These are phyloP conservation scores for Raphanus hybrid DNA, from an alignment of 441 rosid genomes.

Conservation along the genomic window DNA sequence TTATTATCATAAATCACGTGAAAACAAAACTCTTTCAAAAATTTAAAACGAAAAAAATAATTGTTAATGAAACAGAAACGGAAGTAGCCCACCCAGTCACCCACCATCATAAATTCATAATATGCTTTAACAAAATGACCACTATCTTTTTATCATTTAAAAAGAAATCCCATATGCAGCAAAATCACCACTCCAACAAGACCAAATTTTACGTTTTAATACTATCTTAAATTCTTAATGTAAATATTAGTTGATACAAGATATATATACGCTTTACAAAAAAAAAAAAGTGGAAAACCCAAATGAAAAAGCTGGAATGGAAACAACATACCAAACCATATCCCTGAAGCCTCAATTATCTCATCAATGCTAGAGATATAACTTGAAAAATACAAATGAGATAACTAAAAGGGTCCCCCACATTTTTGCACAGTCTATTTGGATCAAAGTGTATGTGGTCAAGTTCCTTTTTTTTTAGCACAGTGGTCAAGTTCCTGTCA, in stretches of 20 bases:
- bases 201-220: no score
- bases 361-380: neutral
- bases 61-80: slow-evolving; percentile 10
- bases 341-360: no score
- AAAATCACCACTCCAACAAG: no score
- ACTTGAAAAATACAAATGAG: neutral
- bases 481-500: slow-evolving; percentile 40
- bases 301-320: no score
- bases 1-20: slow-evolving; percentile 11
- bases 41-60: neutral
- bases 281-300: no score
- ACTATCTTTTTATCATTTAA: slow-evolving; percentile 15
- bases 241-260: no score
- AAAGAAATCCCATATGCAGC: slow-evolving; percentile 22
- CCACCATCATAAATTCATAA: slow-evolving; percentile 24
- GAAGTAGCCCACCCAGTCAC: slow-evolving; percentile 42
- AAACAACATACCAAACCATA: no score
- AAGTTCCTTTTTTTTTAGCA: slow-evolving; percentile 26
- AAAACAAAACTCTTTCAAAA: neutral
- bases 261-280: no score
- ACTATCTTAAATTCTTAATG: no score
- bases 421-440: slow-evolving; percentile 20
- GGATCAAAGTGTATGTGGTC: slow-evolving; percentile 32
- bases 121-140: slow-evolving; percentile 37
- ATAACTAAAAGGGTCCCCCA: slow-evolving; percentile 33